Percentiles rank a stretch among this genome's conserved stretches.
Evolutionary conservation across 2,329 filamentous ascomycete species (phyloP).

Genomic region (Cladophialophora yegresii): DNA sequence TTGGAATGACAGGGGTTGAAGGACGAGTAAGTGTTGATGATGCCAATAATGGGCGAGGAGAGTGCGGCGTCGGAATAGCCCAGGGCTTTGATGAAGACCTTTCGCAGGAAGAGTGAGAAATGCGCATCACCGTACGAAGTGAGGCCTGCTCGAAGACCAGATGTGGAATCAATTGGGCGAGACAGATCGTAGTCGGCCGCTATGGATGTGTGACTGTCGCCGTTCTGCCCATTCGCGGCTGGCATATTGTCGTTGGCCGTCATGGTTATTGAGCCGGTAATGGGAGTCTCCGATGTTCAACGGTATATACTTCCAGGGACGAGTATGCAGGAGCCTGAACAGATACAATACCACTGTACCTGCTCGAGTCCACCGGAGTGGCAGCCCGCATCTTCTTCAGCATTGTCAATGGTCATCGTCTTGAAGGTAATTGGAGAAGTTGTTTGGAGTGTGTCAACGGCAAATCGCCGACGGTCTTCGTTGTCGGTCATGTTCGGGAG

Average conservation of each 20-base stretch:
- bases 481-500: not conserved
- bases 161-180: constrained; percentile 52
- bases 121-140: constrained; percentile 72
- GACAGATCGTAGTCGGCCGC: constrained; percentile 60
- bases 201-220: constrained; percentile 5
- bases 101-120: constrained; percentile 73
- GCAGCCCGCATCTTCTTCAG: not conserved
- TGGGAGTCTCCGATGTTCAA: not conserved
- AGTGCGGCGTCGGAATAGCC: constrained; percentile 73
- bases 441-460: not conserved
- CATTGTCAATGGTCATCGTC: not conserved
- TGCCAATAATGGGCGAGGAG: constrained; percentile 69
- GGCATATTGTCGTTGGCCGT: constrained; percentile 5
- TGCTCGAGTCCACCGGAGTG: not conserved
- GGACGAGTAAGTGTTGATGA: constrained; percentile 71
- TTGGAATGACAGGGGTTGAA: constrained; percentile 77
- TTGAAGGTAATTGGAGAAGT: constrained; percentile 5
- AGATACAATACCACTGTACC: not conserved
- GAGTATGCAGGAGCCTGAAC: not conserved
- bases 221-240: not conserved
- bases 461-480: not conserved
- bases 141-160: constrained; percentile 65
- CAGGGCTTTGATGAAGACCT: constrained; percentile 75
- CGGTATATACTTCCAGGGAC: not conserved
- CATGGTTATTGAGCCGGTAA: constrained; percentile 3